phyloP scores from a whole-genome alignment of 1,139 yeast genomes.

The Scheffersomyces quercinus region DNA sequence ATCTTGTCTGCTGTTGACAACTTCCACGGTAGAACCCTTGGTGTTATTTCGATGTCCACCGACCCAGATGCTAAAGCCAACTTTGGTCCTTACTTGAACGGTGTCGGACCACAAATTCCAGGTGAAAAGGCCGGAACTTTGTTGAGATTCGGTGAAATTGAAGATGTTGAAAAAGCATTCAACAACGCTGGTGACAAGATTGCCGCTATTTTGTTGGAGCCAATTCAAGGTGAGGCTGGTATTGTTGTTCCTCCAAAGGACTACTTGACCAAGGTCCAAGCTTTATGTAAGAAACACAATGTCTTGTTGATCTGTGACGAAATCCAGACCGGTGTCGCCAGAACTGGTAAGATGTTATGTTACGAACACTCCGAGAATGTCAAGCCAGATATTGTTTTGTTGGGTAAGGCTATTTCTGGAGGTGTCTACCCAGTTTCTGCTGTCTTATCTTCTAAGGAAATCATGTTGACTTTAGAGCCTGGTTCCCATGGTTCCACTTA shows the following conservation, averaged over 20 bases:
- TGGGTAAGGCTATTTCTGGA: slow-evolving; percentile 95
- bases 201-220: slow-evolving; percentile 91
- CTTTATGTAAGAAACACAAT: slow-evolving; percentile 78
- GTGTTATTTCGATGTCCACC: slow-evolving; percentile 93
- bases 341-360: slow-evolving; percentile 94
- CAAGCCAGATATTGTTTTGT: slow-evolving; percentile 80
- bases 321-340: slow-evolving; percentile 96
- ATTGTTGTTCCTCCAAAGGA: slow-evolving; percentile 90
- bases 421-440: slow-evolving; percentile 94
- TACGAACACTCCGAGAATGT: slow-evolving; percentile 81
- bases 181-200: slow-evolving; percentile 83
- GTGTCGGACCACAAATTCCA: slow-evolving; percentile 82
- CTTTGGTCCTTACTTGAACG: slow-evolving; percentile 87
- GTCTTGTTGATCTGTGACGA: slow-evolving; percentile 92
- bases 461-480: slow-evolving; percentile 88
- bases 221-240: slow-evolving; percentile 99
- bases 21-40: slow-evolving; percentile 96
- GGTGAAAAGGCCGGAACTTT: slow-evolving; percentile 53
- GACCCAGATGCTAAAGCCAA: slow-evolving; percentile 89
- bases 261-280: slow-evolving; percentile 72
- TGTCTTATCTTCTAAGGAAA: slow-evolving; percentile 81
- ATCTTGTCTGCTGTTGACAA: slow-evolving; percentile 84
- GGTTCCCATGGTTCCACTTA: slow-evolving; percentile 98
- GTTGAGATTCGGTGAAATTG: slow-evolving; percentile 79
- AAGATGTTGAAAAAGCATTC: slow-evolving; percentile 83